Base-by-base conservation (phyloP, 2,329 filamentous ascomycete species). In the Cytospora mali region DNA sequence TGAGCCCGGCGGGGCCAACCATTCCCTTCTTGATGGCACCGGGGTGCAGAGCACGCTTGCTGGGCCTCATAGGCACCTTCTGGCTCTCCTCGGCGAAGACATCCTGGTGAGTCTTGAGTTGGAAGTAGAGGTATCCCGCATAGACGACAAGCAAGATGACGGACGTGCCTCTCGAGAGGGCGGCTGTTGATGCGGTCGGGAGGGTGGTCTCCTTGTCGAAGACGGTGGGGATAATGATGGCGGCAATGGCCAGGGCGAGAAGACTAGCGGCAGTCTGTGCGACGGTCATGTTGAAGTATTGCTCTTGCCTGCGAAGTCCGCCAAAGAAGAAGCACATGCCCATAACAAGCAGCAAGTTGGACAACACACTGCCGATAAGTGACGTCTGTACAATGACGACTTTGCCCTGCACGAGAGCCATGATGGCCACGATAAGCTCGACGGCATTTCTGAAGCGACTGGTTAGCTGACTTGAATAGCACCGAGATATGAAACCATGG, bases 321-420 rank as follows among this genome's bases (percentile, higher is more conserved):
- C 92, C 93, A 65, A 91, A 89, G 79, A 96, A 95, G 81, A 96
- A 97, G 73, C 89, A 95, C 87, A 93, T 96, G 61, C 92, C 93
- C 80, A 97, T 80, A 57, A 97, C 92, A 16, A 97, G 84, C 4
- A 97, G 84, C 63, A 98, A 76, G 73, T 97, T 97, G 49, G 93
- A 97, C 25, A 97, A 80, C 74, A 97, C 96, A 75, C 89, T 93
- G 61, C 93, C 93, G 66, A 97, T 91, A 29, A 98, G 81, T 0
- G 93, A 97, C 0, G 93, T 96, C 75, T 97, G 92, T 7, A 97
- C 93, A 65, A 98, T 96, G 35, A 89, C 79, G 27, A 96, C 85
- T 75, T 96, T 85, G 57, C 83, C 74, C 64, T 96, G 84, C 29
- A 84, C 78, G 53, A 97, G 78, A 1, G 93, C 93, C 69, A 97